Evolutionary conservation across 75 land plant species (phyloP).

Genomic region (Chamaecyparis obtusa): DNA sequence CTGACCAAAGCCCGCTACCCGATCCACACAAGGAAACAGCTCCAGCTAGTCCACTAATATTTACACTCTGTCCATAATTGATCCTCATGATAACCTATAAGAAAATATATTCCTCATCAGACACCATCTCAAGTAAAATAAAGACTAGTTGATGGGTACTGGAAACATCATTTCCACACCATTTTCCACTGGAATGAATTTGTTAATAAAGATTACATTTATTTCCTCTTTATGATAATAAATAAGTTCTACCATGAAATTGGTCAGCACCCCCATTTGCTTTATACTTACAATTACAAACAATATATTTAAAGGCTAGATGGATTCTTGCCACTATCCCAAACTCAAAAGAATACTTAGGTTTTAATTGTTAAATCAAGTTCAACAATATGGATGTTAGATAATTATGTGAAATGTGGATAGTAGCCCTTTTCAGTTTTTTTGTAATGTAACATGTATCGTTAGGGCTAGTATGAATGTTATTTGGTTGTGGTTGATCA

Average conservation of each 20-base stretch:
- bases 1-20: constrained; percentile 81
- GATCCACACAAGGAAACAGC: constrained; percentile 95
- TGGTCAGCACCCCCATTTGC: neutral
- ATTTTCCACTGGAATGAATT: neutral
- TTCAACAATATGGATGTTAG: neutral
- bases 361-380: neutral
- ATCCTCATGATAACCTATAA: constrained; percentile 80
- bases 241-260: neutral
- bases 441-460: neutral
- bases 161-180: neutral
- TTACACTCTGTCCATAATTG: constrained; percentile 91
- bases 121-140: neutral
- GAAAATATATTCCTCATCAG: neutral
- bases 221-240: neutral
- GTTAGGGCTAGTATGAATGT: neutral
- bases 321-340: neutral
- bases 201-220: neutral
- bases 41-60: constrained; percentile 95
- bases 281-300: neutral
- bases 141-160: neutral
- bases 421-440: neutral
- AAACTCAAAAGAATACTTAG: neutral
- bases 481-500: neutral
- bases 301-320: neutral
- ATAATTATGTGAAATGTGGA: neutral